Evolutionary conservation across 345 rosid species (phyloP).

Genomic region (Syzygium aqueum): DNA sequence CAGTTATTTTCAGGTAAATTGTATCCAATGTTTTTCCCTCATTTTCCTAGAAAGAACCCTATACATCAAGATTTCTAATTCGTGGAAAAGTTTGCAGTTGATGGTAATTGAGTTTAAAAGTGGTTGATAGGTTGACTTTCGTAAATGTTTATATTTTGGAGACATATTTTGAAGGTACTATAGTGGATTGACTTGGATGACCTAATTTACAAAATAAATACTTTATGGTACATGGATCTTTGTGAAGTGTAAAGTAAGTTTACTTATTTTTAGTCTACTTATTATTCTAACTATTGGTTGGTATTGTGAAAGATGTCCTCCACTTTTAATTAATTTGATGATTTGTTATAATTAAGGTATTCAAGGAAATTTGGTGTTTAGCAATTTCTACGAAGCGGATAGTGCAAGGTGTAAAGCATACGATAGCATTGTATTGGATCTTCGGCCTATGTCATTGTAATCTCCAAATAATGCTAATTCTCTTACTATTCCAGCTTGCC

Average conservation of each 20-base stretch:
- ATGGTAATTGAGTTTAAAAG: neutral
- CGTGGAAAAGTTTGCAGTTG: neutral
- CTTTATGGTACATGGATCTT: neutral
- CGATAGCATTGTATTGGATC: neutral
- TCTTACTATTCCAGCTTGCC: conserved; percentile 53
- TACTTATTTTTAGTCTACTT: neutral
- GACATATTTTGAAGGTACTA: neutral
- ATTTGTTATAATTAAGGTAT: neutral
- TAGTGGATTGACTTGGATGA: neutral
- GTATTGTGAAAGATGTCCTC: neutral
- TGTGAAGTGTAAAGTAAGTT: neutral
- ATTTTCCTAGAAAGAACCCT: neutral
- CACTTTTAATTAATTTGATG: neutral
- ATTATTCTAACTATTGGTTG: neutral
- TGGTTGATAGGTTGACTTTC: neutral
- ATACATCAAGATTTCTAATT: neutral
- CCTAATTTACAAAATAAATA: neutral
- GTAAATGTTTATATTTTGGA: neutral
- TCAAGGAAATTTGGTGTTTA: neutral
- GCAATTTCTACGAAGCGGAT: neutral
- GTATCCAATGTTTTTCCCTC: neutral
- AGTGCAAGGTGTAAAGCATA: neutral
- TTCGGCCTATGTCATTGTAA: neutral
- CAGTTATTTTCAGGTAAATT: neutral
- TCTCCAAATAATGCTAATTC: neutral